These are phyloP conservation scores for Thielaviopsis musarum DNA, from an alignment of 2,329 filamentous ascomycete species.

Conservation along the genomic window DNA sequence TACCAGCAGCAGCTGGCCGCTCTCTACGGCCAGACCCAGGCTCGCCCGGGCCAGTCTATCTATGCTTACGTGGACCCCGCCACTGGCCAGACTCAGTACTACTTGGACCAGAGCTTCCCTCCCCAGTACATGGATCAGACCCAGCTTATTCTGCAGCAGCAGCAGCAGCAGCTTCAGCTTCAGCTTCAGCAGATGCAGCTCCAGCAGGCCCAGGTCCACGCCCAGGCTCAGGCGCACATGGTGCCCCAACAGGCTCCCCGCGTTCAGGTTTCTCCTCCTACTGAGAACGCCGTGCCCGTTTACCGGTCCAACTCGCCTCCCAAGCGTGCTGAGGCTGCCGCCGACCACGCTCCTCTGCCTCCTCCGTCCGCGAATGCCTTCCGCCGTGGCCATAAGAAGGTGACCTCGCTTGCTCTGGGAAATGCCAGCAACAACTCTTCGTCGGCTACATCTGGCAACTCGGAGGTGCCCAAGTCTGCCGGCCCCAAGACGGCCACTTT, in stretches of 20 bases:
- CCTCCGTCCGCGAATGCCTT: slow-evolving; percentile 83
- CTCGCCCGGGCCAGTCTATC: slow-evolving; percentile 23
- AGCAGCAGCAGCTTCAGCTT: slow-evolving; percentile 28
- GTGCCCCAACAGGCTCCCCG: slow-evolving; percentile 37
- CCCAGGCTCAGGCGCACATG: slow-evolving; percentile 15
- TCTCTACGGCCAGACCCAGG: slow-evolving; percentile 19
- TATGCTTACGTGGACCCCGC: slow-evolving; percentile 70
- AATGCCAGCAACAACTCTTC: slow-evolving; percentile 33
- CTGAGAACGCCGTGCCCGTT: slow-evolving; percentile 34
- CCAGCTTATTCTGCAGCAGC: slow-evolving; percentile 25
- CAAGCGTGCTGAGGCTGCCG: slow-evolving; percentile 51
- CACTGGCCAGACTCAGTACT: slow-evolving; percentile 70
- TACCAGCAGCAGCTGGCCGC: slow-evolving; percentile 27
- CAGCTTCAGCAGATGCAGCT: slow-evolving; percentile 21
- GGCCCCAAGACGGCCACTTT: slow-evolving; percentile 67
- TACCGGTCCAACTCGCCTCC: slow-evolving; percentile 49
- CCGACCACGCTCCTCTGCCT: slow-evolving; percentile 53
- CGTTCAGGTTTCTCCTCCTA: slow-evolving; percentile 68
- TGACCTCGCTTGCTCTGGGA: slow-evolving; percentile 45
- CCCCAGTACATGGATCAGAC: slow-evolving; percentile 22
- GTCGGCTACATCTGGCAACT: slow-evolving; percentile 25
- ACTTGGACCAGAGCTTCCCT: slow-evolving; percentile 47
- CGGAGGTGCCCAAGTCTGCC: slow-evolving; percentile 31
- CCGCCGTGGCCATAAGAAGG: slow-evolving; percentile 87
- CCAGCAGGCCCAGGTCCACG: slow-evolving; percentile 22